Base-by-base conservation (phyloP, 2,329 filamentous ascomycete species). In the Taxawa tesnikishii region DNA sequence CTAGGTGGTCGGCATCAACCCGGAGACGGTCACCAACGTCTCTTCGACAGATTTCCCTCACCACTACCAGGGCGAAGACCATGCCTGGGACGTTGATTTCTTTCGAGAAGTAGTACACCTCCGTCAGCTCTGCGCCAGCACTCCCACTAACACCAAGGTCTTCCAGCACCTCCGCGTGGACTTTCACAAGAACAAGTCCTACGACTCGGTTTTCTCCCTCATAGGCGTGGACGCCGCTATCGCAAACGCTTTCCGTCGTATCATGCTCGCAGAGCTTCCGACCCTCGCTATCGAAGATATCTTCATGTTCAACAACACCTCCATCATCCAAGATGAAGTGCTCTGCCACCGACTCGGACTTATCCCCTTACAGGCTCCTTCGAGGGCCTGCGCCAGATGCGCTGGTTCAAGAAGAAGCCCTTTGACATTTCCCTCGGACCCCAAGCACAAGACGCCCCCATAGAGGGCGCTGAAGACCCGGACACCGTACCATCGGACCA, bases 271-370 rank as follows among this genome's bases (percentile, higher is more conserved):
- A 45, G 92, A 98, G 64, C 82, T 98, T 32, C 85, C 88, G 12
- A 90, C 85, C 2, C 71, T 98, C 28, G 90, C 92, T 44, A 87
- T 98, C 49, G 90, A 98, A 66, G 79, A 76, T 41, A 83, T 93
- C 53, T 98, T 81, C 62, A 77, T 96, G 42, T 73, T 83, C 54
- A 92, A 94, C 67, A 98, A 98, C 67, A 96, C 88, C 31, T 94
- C 84, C 4, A 85, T 98, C 21, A 90, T 98, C 49, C 88, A 96
- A 56, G 90, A 98, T 54, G 90, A 98, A 64, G 88, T 98, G 4
- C 76, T 98, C 31, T 79, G 87, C 11, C 83, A 90, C 55, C 73
- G 90, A 27, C 68, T 98, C 18, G 90, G 90, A 37, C 73, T 98
- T 28, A 80, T 98, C 33, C 90, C 92, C 78, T 98, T 45, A 80